phyloP scores from a whole-genome alignment of 768 basidiomycete species.

The Sistotremastrum suecicum region DNA sequence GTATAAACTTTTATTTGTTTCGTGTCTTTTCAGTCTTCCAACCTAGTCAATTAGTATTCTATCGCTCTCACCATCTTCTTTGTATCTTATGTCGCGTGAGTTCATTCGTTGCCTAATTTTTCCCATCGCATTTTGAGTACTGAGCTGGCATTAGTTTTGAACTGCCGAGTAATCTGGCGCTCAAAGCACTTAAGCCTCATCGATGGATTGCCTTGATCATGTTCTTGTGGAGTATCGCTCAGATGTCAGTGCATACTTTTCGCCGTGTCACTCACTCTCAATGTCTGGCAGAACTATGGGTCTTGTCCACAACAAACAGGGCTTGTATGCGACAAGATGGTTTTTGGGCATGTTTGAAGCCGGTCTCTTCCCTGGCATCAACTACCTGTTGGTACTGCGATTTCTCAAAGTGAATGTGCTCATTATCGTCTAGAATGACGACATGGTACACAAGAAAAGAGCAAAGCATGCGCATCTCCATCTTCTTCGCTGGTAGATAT shows the following conservation, averaged over 20 bases:
- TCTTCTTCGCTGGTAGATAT: slow-evolving; percentile 16
- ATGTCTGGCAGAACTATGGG: slow-evolving; percentile 3
- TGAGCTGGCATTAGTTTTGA: background rate
- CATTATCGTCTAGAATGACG: slow-evolving; percentile 1
- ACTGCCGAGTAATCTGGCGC: slow-evolving; percentile 8
- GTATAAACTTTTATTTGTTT: slow-evolving; percentile 1
- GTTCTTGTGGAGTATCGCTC: slow-evolving; percentile 9
- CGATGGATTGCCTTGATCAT: slow-evolving; percentile 10
- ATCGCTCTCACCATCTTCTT: slow-evolving; percentile 14
- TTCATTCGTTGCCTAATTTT: slow-evolving; percentile 7
- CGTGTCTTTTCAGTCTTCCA: slow-evolving; percentile 1
- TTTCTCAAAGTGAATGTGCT: too few relatives aligned
- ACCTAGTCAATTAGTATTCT: background rate
- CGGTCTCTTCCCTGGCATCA: slow-evolving; percentile 15
- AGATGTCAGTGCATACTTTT: slow-evolving; percentile 1
- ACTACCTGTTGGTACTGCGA: slow-evolving; percentile 10
- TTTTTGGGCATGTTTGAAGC: slow-evolving; percentile 17
- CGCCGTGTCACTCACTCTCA: background rate
- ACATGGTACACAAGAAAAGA: slow-evolving; percentile 17
- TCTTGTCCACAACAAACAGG: slow-evolving; percentile 12
- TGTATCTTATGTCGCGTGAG: slow-evolving; percentile 16
- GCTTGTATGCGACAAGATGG: slow-evolving; percentile 18
- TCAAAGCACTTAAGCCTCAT: slow-evolving; percentile 8
- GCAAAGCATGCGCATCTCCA: slow-evolving; percentile 9
- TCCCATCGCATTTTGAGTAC: background rate